phyloP scores from a whole-genome alignment of 1,284 basidiomycete species.

The Golubevia sp. region DNA sequence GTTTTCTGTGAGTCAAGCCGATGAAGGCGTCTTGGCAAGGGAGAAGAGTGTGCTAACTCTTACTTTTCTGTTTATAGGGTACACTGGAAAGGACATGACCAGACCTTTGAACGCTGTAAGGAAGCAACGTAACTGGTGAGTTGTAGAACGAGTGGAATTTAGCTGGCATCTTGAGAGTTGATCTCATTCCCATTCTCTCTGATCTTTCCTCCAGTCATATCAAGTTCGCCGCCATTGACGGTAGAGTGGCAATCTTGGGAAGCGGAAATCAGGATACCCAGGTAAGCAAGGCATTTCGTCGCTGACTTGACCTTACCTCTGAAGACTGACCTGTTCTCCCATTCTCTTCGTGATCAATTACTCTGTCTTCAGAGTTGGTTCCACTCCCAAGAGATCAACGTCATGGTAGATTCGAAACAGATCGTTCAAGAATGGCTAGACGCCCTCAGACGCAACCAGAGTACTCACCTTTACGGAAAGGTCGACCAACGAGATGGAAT shows the following conservation, averaged over 20 bases:
- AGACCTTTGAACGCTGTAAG: slow-evolving; percentile 74
- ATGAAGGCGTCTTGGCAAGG: not conserved
- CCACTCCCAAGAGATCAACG: slow-evolving; percentile 78
- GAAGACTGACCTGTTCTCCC: not conserved
- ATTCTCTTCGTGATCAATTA: not conserved
- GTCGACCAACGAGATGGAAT: slow-evolving; percentile 71
- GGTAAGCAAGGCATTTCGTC: slow-evolving; percentile 29
- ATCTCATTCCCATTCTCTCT: not conserved
- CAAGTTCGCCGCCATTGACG: slow-evolving; percentile 77
- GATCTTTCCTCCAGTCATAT: slow-evolving; percentile 40
- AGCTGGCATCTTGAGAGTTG: not conserved
- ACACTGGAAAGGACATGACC: slow-evolving; percentile 72
- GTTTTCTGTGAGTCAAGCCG: slow-evolving; percentile 69
- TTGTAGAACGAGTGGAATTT: not conserved
- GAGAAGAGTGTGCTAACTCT: not conserved
- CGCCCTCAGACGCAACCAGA: slow-evolving; percentile 72
- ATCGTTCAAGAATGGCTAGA: slow-evolving; percentile 72
- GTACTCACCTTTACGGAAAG: slow-evolving; percentile 71
- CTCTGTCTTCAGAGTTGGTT: slow-evolving; percentile 71
- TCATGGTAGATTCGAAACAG: slow-evolving; percentile 72
- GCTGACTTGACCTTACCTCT: not conserved
- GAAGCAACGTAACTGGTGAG: slow-evolving; percentile 74
- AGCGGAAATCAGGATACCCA: slow-evolving; percentile 69
- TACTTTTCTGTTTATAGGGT: slow-evolving; percentile 32
- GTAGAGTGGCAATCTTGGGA: slow-evolving; percentile 73